A percentile compares a stretch with the other conserved stretches of the same genome.
Evolutionary conservation across 257 asterid species (phyloP).

Genomic region (Solanum boliviense): DNA sequence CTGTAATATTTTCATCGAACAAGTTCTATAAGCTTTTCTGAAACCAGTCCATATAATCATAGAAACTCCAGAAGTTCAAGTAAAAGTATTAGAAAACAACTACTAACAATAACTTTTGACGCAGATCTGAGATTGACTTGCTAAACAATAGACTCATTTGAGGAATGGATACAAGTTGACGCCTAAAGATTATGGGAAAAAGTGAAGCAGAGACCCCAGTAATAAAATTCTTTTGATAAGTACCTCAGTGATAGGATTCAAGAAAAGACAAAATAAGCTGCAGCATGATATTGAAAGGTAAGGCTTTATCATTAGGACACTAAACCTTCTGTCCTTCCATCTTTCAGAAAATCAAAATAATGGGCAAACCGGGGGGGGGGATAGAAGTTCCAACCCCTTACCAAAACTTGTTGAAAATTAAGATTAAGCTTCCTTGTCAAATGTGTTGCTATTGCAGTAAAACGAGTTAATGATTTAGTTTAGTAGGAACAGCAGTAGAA

Average conservation of each 20-base stretch:
- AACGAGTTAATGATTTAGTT: neutral
- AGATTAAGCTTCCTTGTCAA: neutral
- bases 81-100: neutral
- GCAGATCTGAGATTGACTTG: neutral
- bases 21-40: neutral
- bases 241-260: neutral
- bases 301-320: neutral
- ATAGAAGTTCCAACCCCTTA: neutral
- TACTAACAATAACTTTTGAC: neutral
- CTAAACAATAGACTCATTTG: neutral
- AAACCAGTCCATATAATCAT: neutral
- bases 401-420: neutral
- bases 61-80: neutral
- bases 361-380: neutral
- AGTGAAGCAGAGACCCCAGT: neutral
- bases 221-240: neutral
- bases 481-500: neutral
- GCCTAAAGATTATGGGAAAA: neutral
- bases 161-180: neutral
- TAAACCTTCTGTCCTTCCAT: neutral
- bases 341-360: neutral
- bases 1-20: constrained; percentile 27
- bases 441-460: neutral
- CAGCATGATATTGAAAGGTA: neutral
- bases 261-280: neutral